phyloP scores from a whole-genome alignment of 73 alveolate genomes.

The Paramecium sonneborni region DNA sequence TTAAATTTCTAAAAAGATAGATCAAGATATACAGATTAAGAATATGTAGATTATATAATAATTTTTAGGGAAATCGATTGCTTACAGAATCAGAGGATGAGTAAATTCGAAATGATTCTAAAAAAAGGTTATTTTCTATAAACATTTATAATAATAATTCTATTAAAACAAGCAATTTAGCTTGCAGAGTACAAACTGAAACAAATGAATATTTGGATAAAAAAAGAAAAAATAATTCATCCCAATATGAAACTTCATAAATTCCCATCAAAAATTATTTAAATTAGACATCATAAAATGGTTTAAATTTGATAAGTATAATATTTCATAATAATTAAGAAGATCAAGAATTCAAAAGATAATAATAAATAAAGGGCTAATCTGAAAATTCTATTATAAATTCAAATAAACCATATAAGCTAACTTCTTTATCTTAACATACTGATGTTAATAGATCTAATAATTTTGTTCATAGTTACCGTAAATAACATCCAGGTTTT shows the following conservation, averaged over 20 bases:
- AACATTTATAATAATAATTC: neutral
- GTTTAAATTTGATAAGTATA: neutral
- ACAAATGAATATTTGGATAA: neutral
- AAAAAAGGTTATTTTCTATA: neutral
- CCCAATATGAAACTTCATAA: constrained; percentile 22
- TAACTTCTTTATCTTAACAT: neutral
- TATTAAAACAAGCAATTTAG: neutral
- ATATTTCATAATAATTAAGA: neutral
- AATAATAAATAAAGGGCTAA: neutral
- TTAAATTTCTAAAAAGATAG: constrained; percentile 1
- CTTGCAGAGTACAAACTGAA: constrained; percentile 22
- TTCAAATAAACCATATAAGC: neutral
- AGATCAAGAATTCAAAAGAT: constrained; percentile 40
- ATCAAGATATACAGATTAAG: neutral
- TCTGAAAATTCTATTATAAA: neutral
- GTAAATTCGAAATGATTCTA: neutral
- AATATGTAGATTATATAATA: neutral
- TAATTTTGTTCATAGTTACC: constrained; percentile 53
- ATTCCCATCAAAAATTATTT: neutral
- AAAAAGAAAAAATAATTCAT: neutral
- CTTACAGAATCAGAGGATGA: constrained; percentile 31
- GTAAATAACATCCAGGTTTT: neutral
- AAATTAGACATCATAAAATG: constrained; percentile 18
- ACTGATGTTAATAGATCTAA: constrained; percentile 43
- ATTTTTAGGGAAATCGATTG: neutral